phyloP scores from a whole-genome alignment of 179 eudicot species.

The Drosera spatulata region DNA sequence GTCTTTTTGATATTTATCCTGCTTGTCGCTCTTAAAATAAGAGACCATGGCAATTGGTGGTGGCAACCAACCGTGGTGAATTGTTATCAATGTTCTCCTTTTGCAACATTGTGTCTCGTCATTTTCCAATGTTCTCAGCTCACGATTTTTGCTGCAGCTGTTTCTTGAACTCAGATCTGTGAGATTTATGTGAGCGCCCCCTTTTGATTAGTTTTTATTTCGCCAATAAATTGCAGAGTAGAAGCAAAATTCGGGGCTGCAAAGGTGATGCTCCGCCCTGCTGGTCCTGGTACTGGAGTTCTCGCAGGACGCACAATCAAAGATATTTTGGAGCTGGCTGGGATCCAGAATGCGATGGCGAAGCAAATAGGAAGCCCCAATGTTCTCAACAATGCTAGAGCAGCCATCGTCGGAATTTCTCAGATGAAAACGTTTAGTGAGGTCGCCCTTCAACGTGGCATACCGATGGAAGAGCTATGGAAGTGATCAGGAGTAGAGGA shows the following conservation, averaged over 20 bases:
- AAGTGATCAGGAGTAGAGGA: slow-evolving; percentile 30
- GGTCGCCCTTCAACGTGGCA: slow-evolving; percentile 71
- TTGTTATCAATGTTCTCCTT: too few relatives aligned
- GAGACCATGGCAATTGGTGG: too few relatives aligned
- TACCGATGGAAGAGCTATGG: slow-evolving; percentile 96
- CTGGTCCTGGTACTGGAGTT: slow-evolving; percentile 91
- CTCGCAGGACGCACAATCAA: slow-evolving; percentile 86
- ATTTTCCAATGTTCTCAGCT: too few relatives aligned
- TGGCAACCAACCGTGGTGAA: too few relatives aligned
- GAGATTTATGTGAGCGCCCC: too few relatives aligned
- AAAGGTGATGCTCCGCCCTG: slow-evolving; percentile 90
- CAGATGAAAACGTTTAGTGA: slow-evolving; percentile 79
- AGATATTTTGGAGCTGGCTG: slow-evolving; percentile 78
- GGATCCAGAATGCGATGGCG: slow-evolving; percentile 84
- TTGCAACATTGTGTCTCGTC: too few relatives aligned
- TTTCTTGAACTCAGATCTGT: too few relatives aligned
- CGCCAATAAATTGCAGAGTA: slow-evolving; percentile 26
- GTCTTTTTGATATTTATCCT: too few relatives aligned
- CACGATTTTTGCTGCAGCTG: too few relatives aligned
- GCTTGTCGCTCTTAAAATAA: too few relatives aligned
- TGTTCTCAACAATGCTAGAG: slow-evolving; percentile 91
- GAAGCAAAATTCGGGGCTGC: slow-evolving; percentile 88
- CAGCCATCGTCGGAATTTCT: slow-evolving; percentile 61
- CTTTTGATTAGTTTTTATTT: too few relatives aligned
- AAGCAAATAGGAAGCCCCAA: slow-evolving; percentile 91